These are phyloP conservation scores for Zelopaecilomyces penicillatus DNA, from an alignment of 2,329 filamentous ascomycete species.

Conservation along the genomic window DNA sequence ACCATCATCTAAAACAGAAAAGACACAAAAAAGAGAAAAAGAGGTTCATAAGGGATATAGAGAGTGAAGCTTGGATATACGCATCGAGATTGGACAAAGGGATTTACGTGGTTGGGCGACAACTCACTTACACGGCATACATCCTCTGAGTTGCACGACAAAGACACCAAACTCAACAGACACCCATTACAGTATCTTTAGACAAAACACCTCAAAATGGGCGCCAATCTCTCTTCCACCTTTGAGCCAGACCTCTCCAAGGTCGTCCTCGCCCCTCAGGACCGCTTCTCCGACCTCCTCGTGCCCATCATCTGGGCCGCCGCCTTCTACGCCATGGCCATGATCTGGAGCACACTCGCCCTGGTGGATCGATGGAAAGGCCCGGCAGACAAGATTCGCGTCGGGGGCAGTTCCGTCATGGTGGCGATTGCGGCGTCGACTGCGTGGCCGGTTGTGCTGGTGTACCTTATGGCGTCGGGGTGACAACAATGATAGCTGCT, in stretches of 20 bases:
- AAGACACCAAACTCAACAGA: background rate
- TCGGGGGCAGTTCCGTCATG: conserved; percentile 20
- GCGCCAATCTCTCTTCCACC: conserved; percentile 31
- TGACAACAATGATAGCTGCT: background rate
- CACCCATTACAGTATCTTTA: background rate
- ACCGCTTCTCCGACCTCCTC: conserved; percentile 22
- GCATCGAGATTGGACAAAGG: no score
- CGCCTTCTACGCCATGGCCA: conserved; percentile 29
- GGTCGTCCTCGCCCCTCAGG: conserved; percentile 22
- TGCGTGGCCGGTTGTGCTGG: conserved; percentile 28
- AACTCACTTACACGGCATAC: background rate
- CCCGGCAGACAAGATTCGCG: conserved; percentile 24
- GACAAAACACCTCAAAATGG: conserved; percentile 22
- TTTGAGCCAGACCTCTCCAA: conserved; percentile 30
- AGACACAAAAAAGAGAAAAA: background rate
- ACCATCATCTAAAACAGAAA: background rate
- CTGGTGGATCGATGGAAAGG: conserved; percentile 36
- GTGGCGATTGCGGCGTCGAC: conserved; percentile 25
- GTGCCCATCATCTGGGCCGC: conserved; percentile 27
- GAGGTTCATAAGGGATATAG: no score
- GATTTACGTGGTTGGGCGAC: no score
- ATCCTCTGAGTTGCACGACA: background rate
- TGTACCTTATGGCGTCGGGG: conserved; percentile 21
- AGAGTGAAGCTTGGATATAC: no score
- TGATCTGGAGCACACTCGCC: conserved; percentile 34